These are phyloP conservation scores for Phaeosphaeriaceae sp. DNA, from an alignment of 2,329 filamentous ascomycete species.

Conservation along the genomic window DNA sequence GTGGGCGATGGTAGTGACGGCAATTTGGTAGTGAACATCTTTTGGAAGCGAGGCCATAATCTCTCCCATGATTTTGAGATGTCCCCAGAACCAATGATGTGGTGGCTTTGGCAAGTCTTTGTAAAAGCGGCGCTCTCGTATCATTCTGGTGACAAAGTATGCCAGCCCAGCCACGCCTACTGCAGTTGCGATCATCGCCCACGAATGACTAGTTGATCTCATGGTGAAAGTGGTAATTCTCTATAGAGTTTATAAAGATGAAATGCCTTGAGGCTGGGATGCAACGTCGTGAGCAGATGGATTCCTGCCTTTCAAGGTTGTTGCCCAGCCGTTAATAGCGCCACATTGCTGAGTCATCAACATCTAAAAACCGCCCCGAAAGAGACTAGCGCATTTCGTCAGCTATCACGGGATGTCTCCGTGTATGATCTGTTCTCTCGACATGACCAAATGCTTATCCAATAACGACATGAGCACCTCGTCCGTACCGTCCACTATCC, in stretches of 20 bases:
- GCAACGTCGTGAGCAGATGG: too few relatives aligned
- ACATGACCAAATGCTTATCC: slow-evolving; percentile 31
- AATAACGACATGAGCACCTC: slow-evolving; percentile 37
- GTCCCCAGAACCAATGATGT: slow-evolving; percentile 50
- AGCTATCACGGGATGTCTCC: slow-evolving; percentile 29
- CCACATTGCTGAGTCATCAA: neutral
- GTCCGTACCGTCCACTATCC: slow-evolving; percentile 35
- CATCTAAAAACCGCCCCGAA: too few relatives aligned
- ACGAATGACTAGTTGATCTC: slow-evolving; percentile 15
- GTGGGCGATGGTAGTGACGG: slow-evolving; percentile 42
- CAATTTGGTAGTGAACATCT: slow-evolving; percentile 45
- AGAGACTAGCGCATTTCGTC: too few relatives aligned
- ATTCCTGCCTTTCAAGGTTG: too few relatives aligned
- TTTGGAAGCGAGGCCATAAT: slow-evolving; percentile 41
- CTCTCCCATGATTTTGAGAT: slow-evolving; percentile 49
- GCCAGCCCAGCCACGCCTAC: slow-evolving; percentile 16
- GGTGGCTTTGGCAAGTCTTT: slow-evolving; percentile 48
- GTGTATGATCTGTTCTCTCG: slow-evolving; percentile 26
- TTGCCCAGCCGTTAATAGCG: too few relatives aligned
- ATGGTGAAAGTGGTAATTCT: slow-evolving; percentile 1
- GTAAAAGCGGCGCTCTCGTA: slow-evolving; percentile 30
- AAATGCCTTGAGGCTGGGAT: neutral
- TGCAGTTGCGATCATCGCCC: slow-evolving; percentile 16
- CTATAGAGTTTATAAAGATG: neutral
- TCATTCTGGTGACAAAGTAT: slow-evolving; percentile 26